phyloP scores from a whole-genome alignment of 2,329 filamentous ascomycete species.

The Cladosporium sp. region DNA sequence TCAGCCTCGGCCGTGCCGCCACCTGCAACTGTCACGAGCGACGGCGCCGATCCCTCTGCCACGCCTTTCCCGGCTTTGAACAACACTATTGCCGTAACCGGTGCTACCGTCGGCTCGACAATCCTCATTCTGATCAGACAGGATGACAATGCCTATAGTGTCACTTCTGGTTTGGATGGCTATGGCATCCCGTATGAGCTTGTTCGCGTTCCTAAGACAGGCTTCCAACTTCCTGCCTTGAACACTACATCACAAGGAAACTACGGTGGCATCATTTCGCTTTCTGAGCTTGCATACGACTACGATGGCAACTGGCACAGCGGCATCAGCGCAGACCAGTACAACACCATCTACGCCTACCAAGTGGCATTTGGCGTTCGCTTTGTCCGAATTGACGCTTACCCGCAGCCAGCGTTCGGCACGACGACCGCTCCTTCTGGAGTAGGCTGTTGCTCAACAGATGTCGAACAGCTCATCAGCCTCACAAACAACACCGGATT shows the following conservation, averaged over 20 bases:
- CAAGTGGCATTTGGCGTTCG: slow-evolving; percentile 59
- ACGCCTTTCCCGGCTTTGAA: background rate
- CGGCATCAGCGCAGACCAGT: slow-evolving; percentile 58
- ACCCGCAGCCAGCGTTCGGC: slow-evolving; percentile 54
- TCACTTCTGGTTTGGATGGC: slow-evolving; percentile 56
- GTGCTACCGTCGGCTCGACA: slow-evolving; percentile 3
- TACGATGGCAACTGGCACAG: slow-evolving; percentile 50
- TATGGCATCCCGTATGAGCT: slow-evolving; percentile 62
- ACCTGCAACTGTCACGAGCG: slow-evolving; percentile 4
- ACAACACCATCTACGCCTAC: slow-evolving; percentile 58
- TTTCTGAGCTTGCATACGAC: slow-evolving; percentile 58
- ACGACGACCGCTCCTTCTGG: slow-evolving; percentile 36
- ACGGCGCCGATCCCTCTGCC: background rate
- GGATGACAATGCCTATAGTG: slow-evolving; percentile 49
- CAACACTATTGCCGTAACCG: background rate
- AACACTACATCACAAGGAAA: slow-evolving; percentile 53
- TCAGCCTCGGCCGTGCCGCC: slow-evolving; percentile 7
- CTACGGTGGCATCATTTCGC: slow-evolving; percentile 61
- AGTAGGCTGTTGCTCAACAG: slow-evolving; percentile 50
- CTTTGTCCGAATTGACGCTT: slow-evolving; percentile 62
- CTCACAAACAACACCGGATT: slow-evolving; percentile 58
- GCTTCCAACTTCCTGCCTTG: slow-evolving; percentile 53
- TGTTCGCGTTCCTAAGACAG: slow-evolving; percentile 55
- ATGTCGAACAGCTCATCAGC: slow-evolving; percentile 54
- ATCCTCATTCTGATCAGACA: slow-evolving; percentile 35